Percentiles rank a stretch among this genome's conserved stretches.
Evolutionary conservation across 164 flowering plant genomes (phyloP).

Genomic region (Stephania cephalantha): DNA sequence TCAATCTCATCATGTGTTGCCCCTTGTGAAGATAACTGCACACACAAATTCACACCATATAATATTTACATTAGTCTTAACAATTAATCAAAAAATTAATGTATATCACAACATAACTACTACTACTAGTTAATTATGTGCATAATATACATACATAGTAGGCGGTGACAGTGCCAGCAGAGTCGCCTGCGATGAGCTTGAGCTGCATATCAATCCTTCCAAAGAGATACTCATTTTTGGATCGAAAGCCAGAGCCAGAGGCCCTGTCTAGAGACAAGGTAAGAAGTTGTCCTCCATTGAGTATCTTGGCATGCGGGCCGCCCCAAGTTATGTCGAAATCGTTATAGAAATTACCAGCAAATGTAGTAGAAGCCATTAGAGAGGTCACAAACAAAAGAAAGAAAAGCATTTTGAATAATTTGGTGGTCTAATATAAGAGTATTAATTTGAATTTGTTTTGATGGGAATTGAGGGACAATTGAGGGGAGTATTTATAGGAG

Average conservation of each 20-base stretch:
- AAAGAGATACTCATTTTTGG: neutral
- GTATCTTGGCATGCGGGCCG: slow-evolving; percentile 18
- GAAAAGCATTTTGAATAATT: too few species aligned
- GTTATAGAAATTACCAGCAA: slow-evolving; percentile 16
- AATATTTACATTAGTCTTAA: too few species aligned
- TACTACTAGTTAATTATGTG: too few species aligned
- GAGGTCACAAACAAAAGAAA: neutral
- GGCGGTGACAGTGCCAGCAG: slow-evolving; percentile 16
- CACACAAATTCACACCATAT: too few species aligned
- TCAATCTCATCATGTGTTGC: slow-evolving; percentile 31
- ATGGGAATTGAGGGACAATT: neutral
- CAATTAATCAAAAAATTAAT: too few species aligned
- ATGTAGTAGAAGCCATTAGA: neutral
- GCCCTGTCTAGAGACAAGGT: slow-evolving; percentile 26
- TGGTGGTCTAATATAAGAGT: too few species aligned
- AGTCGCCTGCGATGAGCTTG: slow-evolving; percentile 9
- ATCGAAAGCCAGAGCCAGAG: slow-evolving; percentile 11
- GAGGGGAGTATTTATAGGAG: neutral
- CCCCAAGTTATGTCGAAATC: slow-evolving; percentile 30
- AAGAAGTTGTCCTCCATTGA: slow-evolving; percentile 25
- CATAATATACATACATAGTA: slow-evolving; percentile 7
- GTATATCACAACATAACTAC: too few species aligned
- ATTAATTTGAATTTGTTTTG: neutral
- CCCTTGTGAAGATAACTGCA: slow-evolving; percentile 28
- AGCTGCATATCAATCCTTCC: neutral